Evolutionary conservation across 2,329 filamentous ascomycete genomes (phyloP), one percentile per base, ranked within the genome.

Genomic region (Cercospora zeina): DNA sequence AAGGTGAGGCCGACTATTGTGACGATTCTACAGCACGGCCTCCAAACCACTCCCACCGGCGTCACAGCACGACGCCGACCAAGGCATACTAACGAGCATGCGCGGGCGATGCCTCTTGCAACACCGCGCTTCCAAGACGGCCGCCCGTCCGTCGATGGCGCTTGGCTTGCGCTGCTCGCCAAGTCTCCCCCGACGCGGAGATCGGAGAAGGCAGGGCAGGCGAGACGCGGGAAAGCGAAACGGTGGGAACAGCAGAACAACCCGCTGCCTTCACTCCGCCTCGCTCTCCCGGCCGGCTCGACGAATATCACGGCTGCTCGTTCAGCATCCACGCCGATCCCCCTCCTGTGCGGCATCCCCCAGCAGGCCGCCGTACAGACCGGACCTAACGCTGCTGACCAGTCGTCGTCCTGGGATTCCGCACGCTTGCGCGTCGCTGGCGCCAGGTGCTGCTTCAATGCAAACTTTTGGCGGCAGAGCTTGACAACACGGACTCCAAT

Each of bases 401-500:
- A 53, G 49, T 53, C 27, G 49, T 31, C 27, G 27, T 53, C 21
- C 49, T 19, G 24, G 49, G 27, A 33, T 53, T 21, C 49, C 16
- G 49, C 49, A 53, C 49, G 49, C 49, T 53, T 53, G 49, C 49
- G 49, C 49, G 49, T 53, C 49, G 31, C 30, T 34, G 49, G 49
- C 49, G 27, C 49, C 16, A 27, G 49, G 49, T 19, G 49, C 53
- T 55, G 53, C 53, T 55, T 55, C 53, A 55, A 27, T 55, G 53
- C 36, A 58, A 58, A 59, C 36, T 14, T 51, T 42, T 50, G 37
- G 31, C 50, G 49, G 31, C 30, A 47, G 37, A 51, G 36, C 51
- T 59, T 31, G 54, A 39, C 59, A 58, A 39, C 59, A 33, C 33
- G 42, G 59, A 36, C 59, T 57, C 59, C 53, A 47, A 49, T 58